Conservation (phyloP, 495 filamentous ascomycete genomes). For the Lasiosphaeriaceae sp. region DNA sequence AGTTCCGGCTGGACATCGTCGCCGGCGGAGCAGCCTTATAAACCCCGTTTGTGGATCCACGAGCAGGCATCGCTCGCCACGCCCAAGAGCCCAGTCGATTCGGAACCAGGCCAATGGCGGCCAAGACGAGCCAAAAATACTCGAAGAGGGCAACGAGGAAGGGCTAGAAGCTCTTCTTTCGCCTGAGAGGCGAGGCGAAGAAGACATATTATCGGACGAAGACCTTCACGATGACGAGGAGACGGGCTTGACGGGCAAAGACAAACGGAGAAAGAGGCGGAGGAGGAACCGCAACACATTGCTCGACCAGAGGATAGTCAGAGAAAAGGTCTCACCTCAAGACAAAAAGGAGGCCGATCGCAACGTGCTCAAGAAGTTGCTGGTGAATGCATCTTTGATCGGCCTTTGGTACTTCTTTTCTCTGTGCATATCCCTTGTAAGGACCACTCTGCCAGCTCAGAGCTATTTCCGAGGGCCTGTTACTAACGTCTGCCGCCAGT, state of each 20-base stretch:
- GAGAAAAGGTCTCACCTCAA: constrained; percentile 51
- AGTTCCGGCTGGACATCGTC: constrained; percentile 47
- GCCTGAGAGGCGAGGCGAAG: constrained; percentile 20
- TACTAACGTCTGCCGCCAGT: constrained; percentile 47
- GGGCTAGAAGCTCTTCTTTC: constrained; percentile 16
- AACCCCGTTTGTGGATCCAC: constrained; percentile 37
- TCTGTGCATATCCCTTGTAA: constrained; percentile 88
- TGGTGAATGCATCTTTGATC: constrained; percentile 74
- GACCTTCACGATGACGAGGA: constrained; percentile 85
- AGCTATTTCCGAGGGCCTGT: neutral
- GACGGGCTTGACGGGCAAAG: constrained; percentile 72
- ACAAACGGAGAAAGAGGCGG: constrained; percentile 61
- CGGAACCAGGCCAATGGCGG: constrained; percentile 37
- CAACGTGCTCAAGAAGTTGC: constrained; percentile 60
- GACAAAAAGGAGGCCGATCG: constrained; percentile 68
- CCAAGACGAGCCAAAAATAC: constrained; percentile 36
- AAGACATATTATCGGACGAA: constrained; percentile 53
- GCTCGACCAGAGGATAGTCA: constrained; percentile 70
- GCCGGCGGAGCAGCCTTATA: constrained; percentile 57
- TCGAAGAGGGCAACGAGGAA: constrained; percentile 33
- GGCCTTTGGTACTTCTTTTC: constrained; percentile 93
- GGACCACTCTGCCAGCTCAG: constrained; percentile 24
- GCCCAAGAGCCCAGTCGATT: constrained; percentile 30
- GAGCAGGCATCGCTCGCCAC: constrained; percentile 42
- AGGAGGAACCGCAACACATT: constrained; percentile 63